These are phyloP conservation scores for Populus pruinosa DNA, from an alignment of 345 rosid genomes.

Conservation along the genomic window DNA sequence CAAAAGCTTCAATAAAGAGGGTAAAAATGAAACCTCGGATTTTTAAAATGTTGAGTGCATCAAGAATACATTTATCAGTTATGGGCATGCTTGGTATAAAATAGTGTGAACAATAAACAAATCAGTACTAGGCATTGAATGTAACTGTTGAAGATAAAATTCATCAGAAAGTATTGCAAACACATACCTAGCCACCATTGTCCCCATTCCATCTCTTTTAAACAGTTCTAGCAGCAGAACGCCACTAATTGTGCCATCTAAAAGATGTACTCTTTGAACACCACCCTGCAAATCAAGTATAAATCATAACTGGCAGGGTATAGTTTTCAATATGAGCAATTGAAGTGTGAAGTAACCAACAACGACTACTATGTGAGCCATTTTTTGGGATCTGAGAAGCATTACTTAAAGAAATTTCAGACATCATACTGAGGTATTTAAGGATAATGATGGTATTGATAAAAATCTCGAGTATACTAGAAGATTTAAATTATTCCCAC, in stretches of 20 bases:
- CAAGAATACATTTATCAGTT: background rate
- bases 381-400: background rate
- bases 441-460: background rate
- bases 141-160: background rate
- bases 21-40: too few species aligned
- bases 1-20: too few species aligned
- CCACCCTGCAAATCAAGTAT: slow-evolving; percentile 65
- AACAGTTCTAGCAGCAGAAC: slow-evolving; percentile 77
- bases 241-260: slow-evolving; percentile 91
- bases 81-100: background rate
- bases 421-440: background rate
- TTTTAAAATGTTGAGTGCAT: background rate
- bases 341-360: slow-evolving; percentile 2
- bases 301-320: slow-evolving; percentile 4
- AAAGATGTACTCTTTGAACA: slow-evolving; percentile 91
- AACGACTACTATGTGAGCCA: background rate
- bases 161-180: background rate
- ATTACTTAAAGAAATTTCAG: background rate
- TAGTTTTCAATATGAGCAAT: background rate
- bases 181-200: slow-evolving; percentile 93
- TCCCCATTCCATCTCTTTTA: slow-evolving; percentile 97
- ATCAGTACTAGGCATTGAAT: background rate
- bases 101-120: background rate
- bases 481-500: background rate
- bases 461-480: background rate